A percentile compares a stretch with the other conserved stretches of the same genome.
phyloP scores from a whole-genome alignment of 176 grass and related monocot species.

The Alopecurus myosuroides region DNA sequence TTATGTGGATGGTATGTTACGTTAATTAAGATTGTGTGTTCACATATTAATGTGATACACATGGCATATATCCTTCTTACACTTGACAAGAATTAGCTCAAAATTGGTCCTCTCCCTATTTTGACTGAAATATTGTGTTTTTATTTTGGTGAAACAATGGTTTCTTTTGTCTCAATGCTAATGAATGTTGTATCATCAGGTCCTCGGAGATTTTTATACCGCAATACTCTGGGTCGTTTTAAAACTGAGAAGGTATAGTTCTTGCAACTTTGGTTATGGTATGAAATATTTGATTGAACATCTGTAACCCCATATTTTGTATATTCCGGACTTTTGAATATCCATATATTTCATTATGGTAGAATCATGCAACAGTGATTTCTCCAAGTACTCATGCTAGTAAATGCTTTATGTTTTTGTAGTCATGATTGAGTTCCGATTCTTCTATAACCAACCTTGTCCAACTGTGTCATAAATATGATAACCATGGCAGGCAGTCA shows the following conservation, averaged over 20 bases:
- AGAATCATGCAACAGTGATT: not conserved
- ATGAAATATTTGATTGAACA: not conserved
- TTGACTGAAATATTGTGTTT: not conserved
- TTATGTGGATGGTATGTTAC: not conserved
- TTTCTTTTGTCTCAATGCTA: constrained; percentile 13
- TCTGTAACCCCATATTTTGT: constrained; percentile 3
- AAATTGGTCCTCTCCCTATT: not conserved
- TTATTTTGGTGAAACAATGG: not conserved
- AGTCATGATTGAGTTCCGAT: not conserved
- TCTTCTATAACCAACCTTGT: not conserved
- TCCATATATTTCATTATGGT: not conserved
- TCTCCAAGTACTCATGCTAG: not conserved
- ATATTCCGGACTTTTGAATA: not conserved
- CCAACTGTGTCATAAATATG: not conserved
- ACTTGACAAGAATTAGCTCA: not conserved
- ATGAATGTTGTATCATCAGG: constrained; percentile 45
- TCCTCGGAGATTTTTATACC: constrained; percentile 79
- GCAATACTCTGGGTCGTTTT: constrained; percentile 79
- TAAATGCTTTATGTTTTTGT: not conserved
- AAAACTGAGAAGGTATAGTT: constrained; percentile 83
- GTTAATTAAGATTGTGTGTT: not conserved
- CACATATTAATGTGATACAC: not conserved
- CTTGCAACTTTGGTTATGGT: constrained; percentile 1
- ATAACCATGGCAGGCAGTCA: not conserved
- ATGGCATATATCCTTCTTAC: not conserved